A percentile compares a stretch with the other conserved stretches of the same genome.
Evolutionary conservation across 441 rosid genomes (phyloP).

Genomic region (Populus hybrid): DNA sequence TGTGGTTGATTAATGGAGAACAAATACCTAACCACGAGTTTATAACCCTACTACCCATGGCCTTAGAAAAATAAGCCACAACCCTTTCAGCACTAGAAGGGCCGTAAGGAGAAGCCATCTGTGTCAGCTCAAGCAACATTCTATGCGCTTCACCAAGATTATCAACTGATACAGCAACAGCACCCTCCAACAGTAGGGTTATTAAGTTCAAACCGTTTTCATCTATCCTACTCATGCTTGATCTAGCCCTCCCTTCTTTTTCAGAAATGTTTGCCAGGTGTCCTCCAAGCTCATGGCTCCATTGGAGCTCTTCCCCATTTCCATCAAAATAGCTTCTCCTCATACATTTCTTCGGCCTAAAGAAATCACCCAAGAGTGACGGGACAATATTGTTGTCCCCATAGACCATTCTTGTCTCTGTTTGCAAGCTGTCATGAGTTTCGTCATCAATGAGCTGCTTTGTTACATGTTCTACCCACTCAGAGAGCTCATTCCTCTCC

Average conservation of each 20-base stretch:
- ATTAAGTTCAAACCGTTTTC: constrained; percentile 46
- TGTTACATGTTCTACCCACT: constrained; percentile 66
- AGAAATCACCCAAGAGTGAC: constrained; percentile 13
- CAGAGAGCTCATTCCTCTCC: constrained; percentile 56
- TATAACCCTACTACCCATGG: constrained; percentile 56
- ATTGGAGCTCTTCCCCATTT: constrained; percentile 12
- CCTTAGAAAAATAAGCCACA: constrained; percentile 64
- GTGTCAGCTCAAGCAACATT: constrained; percentile 60
- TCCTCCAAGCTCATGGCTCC: constrained; percentile 21
- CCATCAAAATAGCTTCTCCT: constrained; percentile 20
- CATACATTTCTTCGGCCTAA: constrained; percentile 26
- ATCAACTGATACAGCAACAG: constrained; percentile 60
- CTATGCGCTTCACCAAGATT: constrained; percentile 59
- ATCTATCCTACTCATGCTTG: constrained; percentile 23
- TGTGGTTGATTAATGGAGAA: constrained; percentile 48
- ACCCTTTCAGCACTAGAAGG: constrained; percentile 57
- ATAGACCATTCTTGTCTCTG: constrained; percentile 21
- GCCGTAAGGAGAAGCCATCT: constrained; percentile 62
- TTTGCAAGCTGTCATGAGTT: constrained; percentile 25
- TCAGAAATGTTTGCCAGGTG: constrained; percentile 12
- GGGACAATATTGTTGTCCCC: constrained; percentile 14
- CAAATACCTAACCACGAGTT: constrained; percentile 67
- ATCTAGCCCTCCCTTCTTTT: not conserved
- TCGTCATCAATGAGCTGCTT: constrained; percentile 50
- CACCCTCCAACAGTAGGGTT: constrained; percentile 51